Conservation (phyloP, 768 basidiomycete genomes). For the Trametes cingulata region DNA sequence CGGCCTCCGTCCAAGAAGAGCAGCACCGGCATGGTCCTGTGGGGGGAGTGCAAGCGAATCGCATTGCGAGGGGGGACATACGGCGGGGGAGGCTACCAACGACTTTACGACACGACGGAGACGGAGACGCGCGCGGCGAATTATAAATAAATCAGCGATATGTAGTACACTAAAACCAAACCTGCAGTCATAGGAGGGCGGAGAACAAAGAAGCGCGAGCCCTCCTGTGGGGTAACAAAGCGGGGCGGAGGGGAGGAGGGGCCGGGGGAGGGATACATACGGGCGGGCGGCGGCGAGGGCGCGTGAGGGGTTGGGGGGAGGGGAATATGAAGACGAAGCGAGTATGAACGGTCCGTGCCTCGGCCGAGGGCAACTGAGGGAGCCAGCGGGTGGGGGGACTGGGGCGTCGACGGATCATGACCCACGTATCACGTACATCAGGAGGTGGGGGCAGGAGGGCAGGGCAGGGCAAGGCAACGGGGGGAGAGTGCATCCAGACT, state of each 20-base stretch:
- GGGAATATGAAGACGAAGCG: background rate
- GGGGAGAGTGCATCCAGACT: constrained; percentile 21
- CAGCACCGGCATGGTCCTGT: background rate
- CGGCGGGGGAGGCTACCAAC: background rate
- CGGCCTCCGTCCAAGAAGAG: background rate
- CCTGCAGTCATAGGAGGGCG: constrained; percentile 5
- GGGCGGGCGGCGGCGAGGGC: background rate
- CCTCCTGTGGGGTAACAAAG: constrained; percentile 11
- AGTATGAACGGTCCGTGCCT: constrained; percentile 15
- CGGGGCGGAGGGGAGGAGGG: background rate
- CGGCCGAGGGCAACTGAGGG: background rate
- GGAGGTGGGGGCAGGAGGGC: background rate
- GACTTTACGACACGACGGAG: background rate
- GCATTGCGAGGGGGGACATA: background rate
- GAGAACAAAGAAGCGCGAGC: background rate
- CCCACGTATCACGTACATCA: constrained; percentile 18
- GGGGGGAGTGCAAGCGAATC: background rate
- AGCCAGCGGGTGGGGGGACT: background rate
- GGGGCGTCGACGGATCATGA: constrained; percentile 12
- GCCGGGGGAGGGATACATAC: constrained; percentile 1
- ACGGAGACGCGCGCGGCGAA: constrained; percentile 1
- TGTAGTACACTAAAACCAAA: constrained; percentile 18
- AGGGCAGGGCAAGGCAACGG: no score
- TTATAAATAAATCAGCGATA: constrained; percentile 25
- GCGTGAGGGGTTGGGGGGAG: background rate